Conservation (phyloP, 1,284 basidiomycete genomes). For the Cryptococcus sp. region DNA sequence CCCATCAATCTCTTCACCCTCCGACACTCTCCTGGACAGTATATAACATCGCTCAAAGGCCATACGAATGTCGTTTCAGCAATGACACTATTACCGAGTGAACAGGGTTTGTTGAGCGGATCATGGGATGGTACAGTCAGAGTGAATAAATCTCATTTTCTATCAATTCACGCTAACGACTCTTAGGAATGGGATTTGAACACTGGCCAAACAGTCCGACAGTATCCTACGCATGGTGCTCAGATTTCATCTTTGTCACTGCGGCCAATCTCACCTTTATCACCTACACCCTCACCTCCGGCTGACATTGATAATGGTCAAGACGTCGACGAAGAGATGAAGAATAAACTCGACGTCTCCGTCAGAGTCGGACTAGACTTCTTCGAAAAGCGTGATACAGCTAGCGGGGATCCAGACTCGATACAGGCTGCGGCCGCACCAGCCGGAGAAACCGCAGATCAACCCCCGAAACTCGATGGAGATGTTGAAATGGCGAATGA, state of each 20-base stretch:
- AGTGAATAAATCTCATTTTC: constrained; percentile 53
- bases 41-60: constrained; percentile 69
- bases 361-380: constrained; percentile 34
- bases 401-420: background rate
- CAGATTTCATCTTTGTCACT: constrained; percentile 80
- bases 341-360: constrained; percentile 32
- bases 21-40: constrained; percentile 81
- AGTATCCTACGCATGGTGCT: constrained; percentile 75
- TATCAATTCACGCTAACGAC: background rate
- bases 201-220: constrained; percentile 73
- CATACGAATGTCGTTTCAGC: constrained; percentile 76
- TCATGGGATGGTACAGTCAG: constrained; percentile 90
- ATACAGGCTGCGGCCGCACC: background rate
- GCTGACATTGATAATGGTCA: constrained; percentile 47
- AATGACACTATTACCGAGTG: constrained; percentile 70
- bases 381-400: constrained; percentile 14
- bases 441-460: background rate
- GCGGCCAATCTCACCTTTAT: constrained; percentile 54
- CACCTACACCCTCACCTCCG: constrained; percentile 21
- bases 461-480: background rate
- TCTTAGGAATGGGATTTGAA: constrained; percentile 97
- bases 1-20: constrained; percentile 87
- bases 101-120: constrained; percentile 81
- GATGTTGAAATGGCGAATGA: constrained; percentile 22
- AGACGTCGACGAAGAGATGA: constrained; percentile 49